Conservation (phyloP, 192 early-diverging fungal species). For the Bifiguratus adelaidae region DNA sequence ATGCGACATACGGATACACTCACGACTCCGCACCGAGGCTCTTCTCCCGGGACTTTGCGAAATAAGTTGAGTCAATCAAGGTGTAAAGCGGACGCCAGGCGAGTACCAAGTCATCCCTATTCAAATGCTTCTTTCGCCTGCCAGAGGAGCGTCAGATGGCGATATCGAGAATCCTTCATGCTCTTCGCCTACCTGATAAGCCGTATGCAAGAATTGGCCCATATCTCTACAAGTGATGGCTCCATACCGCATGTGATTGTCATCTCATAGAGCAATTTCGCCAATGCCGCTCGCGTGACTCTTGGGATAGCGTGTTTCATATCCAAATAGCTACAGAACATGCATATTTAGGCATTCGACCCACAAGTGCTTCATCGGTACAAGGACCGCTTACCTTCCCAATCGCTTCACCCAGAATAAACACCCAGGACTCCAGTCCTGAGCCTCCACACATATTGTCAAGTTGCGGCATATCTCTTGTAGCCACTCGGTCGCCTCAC, state of each 20-base stretch:
- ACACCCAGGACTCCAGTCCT: conserved; percentile 43
- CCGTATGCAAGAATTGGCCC: conserved; percentile 42
- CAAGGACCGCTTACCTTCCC: conserved; percentile 25
- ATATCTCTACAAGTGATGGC: conserved; percentile 47
- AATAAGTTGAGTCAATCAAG: conserved; percentile 36
- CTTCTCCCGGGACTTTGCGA: conserved; percentile 59
- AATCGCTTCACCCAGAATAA: conserved; percentile 47
- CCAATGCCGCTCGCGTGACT: conserved; percentile 41
- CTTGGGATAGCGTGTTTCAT: conserved; percentile 47
- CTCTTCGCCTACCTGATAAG: conserved; percentile 53
- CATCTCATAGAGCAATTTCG: conserved; percentile 53
- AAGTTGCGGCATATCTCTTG: conserved; percentile 34
- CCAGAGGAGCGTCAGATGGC: neutral
- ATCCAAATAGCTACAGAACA: conserved; percentile 44
- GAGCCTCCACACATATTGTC: conserved; percentile 26
- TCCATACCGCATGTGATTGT: conserved; percentile 56
- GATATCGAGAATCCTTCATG: neutral
- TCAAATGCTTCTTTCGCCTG: conserved; percentile 57
- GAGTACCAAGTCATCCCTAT: conserved; percentile 47
- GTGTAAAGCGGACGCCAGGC: conserved; percentile 72
- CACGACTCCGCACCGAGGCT: conserved; percentile 44
- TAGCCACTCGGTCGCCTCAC: conserved; percentile 30
- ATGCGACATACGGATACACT: neutral
- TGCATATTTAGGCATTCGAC: neutral
- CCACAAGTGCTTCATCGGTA: neutral